These are phyloP conservation scores for Leavenworthia alabamica DNA, from an alignment of 345 rosid genomes.

Conservation along the genomic window DNA sequence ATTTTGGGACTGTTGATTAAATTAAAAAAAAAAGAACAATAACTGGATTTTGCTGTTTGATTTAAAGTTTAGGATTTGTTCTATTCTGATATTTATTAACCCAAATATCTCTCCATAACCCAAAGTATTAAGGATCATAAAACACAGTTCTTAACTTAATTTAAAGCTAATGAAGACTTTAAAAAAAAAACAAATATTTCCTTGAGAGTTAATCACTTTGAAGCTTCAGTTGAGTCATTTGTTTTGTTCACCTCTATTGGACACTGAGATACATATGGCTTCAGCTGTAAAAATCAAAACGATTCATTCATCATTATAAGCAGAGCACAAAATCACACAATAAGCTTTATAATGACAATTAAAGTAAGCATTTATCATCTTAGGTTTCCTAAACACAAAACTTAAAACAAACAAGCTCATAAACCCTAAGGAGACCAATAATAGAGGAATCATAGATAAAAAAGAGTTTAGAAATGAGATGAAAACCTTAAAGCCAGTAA, in stretches of 20 bases:
- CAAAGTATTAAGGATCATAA: too few species aligned
- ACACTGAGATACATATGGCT: conserved; percentile 29
- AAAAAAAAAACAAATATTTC: neutral
- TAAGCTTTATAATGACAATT: neutral
- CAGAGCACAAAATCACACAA: neutral
- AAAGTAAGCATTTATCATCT: too few species aligned
- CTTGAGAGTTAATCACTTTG: conserved; percentile 13
- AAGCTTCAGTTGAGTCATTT: conserved; percentile 11
- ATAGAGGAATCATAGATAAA: neutral
- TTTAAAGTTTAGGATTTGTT: too few species aligned
- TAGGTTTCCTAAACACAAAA: too few species aligned
- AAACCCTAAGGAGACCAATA: too few species aligned
- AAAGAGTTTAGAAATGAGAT: neutral
- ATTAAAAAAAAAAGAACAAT: too few species aligned
- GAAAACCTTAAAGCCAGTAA: conserved; percentile 64
- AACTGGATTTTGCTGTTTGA: too few species aligned
- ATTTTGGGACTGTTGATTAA: too few species aligned
- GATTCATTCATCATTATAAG: neutral
- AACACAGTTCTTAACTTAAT: neutral
- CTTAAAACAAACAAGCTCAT: neutral
- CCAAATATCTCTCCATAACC: too few species aligned
- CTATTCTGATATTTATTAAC: too few species aligned
- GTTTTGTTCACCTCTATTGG: conserved; percentile 11
- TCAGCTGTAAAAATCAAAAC: conserved; percentile 7
- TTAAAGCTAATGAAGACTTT: neutral